Evolutionary conservation across 2,329 filamentous ascomycete genomes (phyloP).

Genomic region (Rutstroemia sp.): DNA sequence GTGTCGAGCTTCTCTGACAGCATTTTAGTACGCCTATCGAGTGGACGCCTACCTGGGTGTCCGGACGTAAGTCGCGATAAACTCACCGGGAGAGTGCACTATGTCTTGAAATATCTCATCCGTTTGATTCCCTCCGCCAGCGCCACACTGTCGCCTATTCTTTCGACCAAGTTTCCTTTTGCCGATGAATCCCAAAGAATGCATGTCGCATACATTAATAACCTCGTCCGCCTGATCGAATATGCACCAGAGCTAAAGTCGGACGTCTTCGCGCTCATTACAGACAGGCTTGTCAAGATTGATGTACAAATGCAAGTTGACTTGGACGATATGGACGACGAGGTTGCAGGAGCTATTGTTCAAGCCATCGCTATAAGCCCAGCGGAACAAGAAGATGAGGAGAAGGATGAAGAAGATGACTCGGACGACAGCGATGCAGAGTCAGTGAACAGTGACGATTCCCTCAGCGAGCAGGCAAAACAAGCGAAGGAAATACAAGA

Average conservation of each 20-base stretch:
- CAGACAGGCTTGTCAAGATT: constrained; percentile 82
- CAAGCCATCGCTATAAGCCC: constrained; percentile 38
- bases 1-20: constrained; percentile 33
- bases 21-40: constrained; percentile 31
- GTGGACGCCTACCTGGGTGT: constrained; percentile 34
- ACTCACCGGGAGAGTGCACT: constrained; percentile 66
- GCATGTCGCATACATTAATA: constrained; percentile 85
- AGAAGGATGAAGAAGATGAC: constrained; percentile 40
- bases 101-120: constrained; percentile 67
- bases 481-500: constrained; percentile 67
- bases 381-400: constrained; percentile 45
- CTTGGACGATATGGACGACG: constrained; percentile 86
- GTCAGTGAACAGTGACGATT: constrained; percentile 64
- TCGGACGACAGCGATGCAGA: constrained; percentile 59
- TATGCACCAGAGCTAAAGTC: constrained; percentile 73
- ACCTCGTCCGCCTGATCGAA: constrained; percentile 67
- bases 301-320: constrained; percentile 94
- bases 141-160: constrained; percentile 57
- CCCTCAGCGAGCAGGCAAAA: constrained; percentile 54
- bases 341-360: constrained; percentile 68
- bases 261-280: constrained; percentile 75
- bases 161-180: constrained; percentile 66
- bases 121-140: constrained; percentile 75
- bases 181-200: constrained; percentile 67
- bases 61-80: constrained; percentile 54